These are phyloP conservation scores for Paramecium sonneborni DNA, from an alignment of 73 alveolate genomes.

Conservation along the genomic window DNA sequence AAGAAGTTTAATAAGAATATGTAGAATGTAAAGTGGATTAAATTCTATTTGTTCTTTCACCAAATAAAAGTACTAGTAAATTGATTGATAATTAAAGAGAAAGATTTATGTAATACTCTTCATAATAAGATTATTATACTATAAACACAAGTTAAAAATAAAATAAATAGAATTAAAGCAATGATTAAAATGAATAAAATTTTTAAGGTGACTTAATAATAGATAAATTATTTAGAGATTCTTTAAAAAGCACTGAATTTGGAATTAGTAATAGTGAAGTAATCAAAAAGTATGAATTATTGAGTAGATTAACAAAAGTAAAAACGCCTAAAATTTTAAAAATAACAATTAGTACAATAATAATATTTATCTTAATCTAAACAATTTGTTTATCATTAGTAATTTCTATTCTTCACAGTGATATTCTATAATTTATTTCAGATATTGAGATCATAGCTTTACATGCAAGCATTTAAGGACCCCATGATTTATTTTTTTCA, in stretches of 20 bases:
- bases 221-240: neutral
- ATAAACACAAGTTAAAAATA: neutral
- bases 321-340: neutral
- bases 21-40: neutral
- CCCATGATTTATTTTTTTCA: slow-evolving; percentile 29
- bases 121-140: neutral
- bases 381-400: neutral
- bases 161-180: neutral
- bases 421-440: neutral
- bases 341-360: neutral
- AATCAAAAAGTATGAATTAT: neutral
- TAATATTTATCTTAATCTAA: neutral
- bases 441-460: slow-evolving; percentile 3
- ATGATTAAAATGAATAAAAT: neutral
- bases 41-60: neutral
- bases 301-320: neutral
- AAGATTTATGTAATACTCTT: neutral
- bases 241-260: neutral
- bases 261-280: neutral
- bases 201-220: neutral
- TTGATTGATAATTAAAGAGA: neutral
- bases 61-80: neutral
- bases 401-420: neutral
- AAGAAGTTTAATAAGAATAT: neutral
- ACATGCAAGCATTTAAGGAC: slow-evolving; percentile 17